Evolutionary conservation across 2,329 filamentous ascomycete species (phyloP).

Genomic region (Metarhizium humberi): DNA sequence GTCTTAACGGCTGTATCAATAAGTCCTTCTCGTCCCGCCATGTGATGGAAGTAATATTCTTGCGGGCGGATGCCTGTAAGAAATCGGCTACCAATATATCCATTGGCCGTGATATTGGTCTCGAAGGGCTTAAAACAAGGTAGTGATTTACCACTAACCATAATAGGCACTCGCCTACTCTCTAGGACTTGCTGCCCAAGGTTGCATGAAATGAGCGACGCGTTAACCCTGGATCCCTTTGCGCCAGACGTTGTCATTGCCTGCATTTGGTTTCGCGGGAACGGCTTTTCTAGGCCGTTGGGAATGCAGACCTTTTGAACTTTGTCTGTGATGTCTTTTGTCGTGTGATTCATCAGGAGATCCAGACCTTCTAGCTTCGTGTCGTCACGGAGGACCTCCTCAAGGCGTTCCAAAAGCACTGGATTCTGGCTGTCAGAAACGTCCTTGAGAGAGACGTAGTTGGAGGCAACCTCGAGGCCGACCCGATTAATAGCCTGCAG

Average conservation of each 20-base stretch:
- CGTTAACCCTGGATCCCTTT: conserved; percentile 88
- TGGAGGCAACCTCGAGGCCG: conserved; percentile 71
- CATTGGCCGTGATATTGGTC: conserved; percentile 78
- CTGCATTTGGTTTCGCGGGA: conserved; percentile 98
- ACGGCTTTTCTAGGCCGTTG: conserved; percentile 74
- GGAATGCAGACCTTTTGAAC: conserved; percentile 78
- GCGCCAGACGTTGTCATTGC: conserved; percentile 95
- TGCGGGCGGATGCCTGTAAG: conserved; percentile 95
- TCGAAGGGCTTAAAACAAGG: conserved; percentile 93
- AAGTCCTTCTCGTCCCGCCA: conserved; percentile 95
- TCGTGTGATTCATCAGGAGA: conserved; percentile 67
- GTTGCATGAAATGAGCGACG: conserved; percentile 95
- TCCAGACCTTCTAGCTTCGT: conserved; percentile 87
- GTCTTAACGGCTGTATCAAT: conserved; percentile 99
- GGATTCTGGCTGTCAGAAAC: conserved; percentile 54
- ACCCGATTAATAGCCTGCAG: conserved; percentile 58
- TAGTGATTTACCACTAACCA: conserved; percentile 95
- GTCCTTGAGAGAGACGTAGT: conserved; percentile 77
- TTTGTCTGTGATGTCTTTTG: conserved; percentile 60
- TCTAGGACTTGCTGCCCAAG: conserved; percentile 94
- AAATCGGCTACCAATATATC: conserved; percentile 92
- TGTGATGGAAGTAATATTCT: conserved; percentile 99
- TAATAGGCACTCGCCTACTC: conserved; percentile 85
- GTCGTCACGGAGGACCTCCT: conserved; percentile 86
- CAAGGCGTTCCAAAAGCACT: conserved; percentile 67